These are phyloP conservation scores for Marchantia polymorpha DNA, from an alignment of 225 moss, liverwort and hornwort genomes.

Conservation along the genomic window DNA sequence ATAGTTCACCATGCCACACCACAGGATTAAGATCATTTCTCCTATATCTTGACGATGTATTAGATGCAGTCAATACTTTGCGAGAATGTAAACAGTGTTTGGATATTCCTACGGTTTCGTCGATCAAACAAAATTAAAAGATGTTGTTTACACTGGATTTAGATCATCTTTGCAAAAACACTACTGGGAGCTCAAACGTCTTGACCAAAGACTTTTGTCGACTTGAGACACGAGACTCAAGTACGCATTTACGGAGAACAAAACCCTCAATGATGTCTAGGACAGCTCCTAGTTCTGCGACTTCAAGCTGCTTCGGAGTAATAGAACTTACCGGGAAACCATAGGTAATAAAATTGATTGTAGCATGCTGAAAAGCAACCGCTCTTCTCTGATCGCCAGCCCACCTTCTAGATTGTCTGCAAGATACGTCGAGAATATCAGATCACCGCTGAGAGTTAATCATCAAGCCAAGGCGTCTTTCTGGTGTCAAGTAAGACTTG, in stretches of 20 bases:
- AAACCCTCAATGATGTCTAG: no score
- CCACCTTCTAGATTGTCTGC: constrained; percentile 62
- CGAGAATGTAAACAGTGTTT: neutral
- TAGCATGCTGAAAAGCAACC: constrained; percentile 81
- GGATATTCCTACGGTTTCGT: neutral
- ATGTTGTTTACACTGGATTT: neutral
- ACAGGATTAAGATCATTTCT: neutral
- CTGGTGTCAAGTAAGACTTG: no score
- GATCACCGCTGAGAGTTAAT: neutral
- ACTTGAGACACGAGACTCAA: no score
- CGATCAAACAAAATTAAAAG: neutral
- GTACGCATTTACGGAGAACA: no score
- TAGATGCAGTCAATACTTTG: no score
- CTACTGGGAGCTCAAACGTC: no score
- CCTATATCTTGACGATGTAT: no score
- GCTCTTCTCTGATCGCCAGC: constrained; percentile 73
- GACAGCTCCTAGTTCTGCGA: neutral
- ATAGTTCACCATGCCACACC: constrained; percentile 19
- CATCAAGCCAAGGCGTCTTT: no score
- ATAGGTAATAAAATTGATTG: constrained; percentile 92
- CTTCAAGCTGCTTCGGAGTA: neutral
- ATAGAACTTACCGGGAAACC: constrained; percentile 78
- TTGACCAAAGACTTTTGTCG: no score
- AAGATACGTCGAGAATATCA: neutral
- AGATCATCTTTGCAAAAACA: neutral